phyloP scores from a whole-genome alignment of 306 rosid genomes.

The Cicer cuneatum region DNA sequence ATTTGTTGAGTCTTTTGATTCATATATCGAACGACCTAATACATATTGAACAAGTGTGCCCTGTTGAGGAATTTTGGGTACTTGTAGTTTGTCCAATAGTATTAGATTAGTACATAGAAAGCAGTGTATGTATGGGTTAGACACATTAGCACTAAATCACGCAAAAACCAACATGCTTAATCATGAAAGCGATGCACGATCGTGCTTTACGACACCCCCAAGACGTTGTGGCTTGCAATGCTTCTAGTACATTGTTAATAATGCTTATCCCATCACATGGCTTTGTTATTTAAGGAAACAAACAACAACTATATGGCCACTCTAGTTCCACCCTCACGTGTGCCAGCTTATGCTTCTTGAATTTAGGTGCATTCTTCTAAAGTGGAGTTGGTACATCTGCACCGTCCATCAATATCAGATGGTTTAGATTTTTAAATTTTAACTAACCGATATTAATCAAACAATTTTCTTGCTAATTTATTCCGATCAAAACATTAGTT shows the following conservation, averaged over 20 bases:
- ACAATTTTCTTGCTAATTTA: too few relatives aligned
- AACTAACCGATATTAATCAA: too few relatives aligned
- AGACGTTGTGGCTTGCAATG: slow-evolving; percentile 42
- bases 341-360: slow-evolving; percentile 21
- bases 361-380: too few relatives aligned
- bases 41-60: slow-evolving; percentile 33
- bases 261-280: slow-evolving; percentile 52
- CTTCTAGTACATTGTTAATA: not conserved
- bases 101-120: not conserved
- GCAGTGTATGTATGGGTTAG: not conserved
- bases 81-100: slow-evolving; percentile 20
- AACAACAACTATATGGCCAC: slow-evolving; percentile 36
- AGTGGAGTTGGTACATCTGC: too few relatives aligned
- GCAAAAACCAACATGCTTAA: slow-evolving; percentile 59
- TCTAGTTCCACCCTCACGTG: slow-evolving; percentile 55
- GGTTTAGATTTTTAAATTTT: too few relatives aligned
- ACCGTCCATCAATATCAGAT: too few relatives aligned
- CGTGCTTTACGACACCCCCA: slow-evolving; percentile 47
- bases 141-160: slow-evolving; percentile 35
- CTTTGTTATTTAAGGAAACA: slow-evolving; percentile 48
- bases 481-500: too few relatives aligned
- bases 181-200: slow-evolving; percentile 55
- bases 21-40: not conserved
- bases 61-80: slow-evolving; percentile 23
- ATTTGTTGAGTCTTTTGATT: too few relatives aligned